Evolutionary conservation across 495 filamentous ascomycete genomes (phyloP), one percentile per base, ranked within the genome.

Genomic region (Staphylotrichum longicolle): DNA sequence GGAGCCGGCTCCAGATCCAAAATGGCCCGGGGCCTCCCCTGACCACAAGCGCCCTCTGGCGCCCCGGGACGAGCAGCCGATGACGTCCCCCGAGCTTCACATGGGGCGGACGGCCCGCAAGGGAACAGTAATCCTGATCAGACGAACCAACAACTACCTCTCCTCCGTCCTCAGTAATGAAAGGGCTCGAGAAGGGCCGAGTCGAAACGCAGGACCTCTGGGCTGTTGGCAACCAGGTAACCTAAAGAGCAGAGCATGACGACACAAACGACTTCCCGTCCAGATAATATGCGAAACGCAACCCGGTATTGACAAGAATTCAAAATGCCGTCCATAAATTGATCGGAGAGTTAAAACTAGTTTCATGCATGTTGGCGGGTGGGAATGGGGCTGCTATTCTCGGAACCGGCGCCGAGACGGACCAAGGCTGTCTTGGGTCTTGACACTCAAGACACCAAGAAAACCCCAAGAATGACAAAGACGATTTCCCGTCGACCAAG

Each of bases 21-120:
- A 27, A 27, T 27, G n/a, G 30, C 34, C 20, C 9, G 27, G 20
- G 11, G 10, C 2, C 32, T 33, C 40, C 47, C 47, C 7, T 2
- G 27, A n/a, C 49, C 4, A 15, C 2, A 14, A 37, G 49, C 14
- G 15, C 37, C 20, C 20, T 44, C 27, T 44, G 53, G 53, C 27
- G 53, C 27, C 10, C 20, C 53, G 53, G 53, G 53, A 55, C 53
- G 53, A 33, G 27, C 53, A 44, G 40, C 40, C 53, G 53, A 35
- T 0, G 2, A 40, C 7, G 7, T 32, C 32, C 30, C 37, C 39
- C 3, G 20, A 7, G 11, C 8, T 55, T 45, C 9, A 44, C 53
- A n/a, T 55, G 53, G 15, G 37, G 1, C 12, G 20, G 10, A 44
- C 2, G 2, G 9, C 27, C 20, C 39, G 27, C 11, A 49, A 33